Percentiles rank a stretch among this genome's conserved stretches.
Evolutionary conservation across 805 yeast genomes (phyloP).

Genomic region (Jamesozyma piceae): DNA sequence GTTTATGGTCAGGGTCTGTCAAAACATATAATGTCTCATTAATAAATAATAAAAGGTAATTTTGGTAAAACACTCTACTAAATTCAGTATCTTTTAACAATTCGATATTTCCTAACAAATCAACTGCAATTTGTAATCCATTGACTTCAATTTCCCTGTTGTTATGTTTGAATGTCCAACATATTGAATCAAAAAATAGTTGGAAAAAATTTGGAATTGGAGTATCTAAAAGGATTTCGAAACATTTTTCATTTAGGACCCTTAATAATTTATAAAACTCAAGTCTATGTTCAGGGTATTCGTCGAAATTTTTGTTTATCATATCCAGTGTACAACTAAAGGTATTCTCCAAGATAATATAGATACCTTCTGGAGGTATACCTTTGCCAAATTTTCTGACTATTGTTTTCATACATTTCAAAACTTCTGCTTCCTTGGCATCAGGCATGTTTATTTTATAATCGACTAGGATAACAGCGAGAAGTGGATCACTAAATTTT

Average conservation of each 20-base stretch:
- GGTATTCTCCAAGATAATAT: slow-evolving; percentile 71
- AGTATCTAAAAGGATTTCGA: slow-evolving; percentile 69
- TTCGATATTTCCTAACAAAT: slow-evolving; percentile 71
- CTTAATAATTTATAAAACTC: slow-evolving; percentile 32
- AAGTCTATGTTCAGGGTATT: slow-evolving; percentile 90
- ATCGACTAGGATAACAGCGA: slow-evolving; percentile 75
- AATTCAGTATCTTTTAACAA: slow-evolving; percentile 52
- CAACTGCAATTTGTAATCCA: slow-evolving; percentile 72
- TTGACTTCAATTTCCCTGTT: slow-evolving; percentile 86
- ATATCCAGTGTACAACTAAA: slow-evolving; percentile 84
- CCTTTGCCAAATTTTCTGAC: slow-evolving; percentile 68
- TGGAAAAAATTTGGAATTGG: slow-evolving; percentile 74
- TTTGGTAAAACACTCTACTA: slow-evolving; percentile 72
- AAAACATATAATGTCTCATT: slow-evolving; percentile 82
- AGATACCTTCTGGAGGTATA: slow-evolving; percentile 67
- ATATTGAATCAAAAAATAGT: slow-evolving; percentile 75
- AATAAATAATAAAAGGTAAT: slow-evolving; percentile 72
- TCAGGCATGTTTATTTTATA: slow-evolving; percentile 78
- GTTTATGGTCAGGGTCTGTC: slow-evolving; percentile 90
- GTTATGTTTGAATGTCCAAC: slow-evolving; percentile 95
- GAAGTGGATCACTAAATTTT: slow-evolving; percentile 68
- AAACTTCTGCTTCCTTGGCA: slow-evolving; percentile 92
- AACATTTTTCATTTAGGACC: slow-evolving; percentile 39
- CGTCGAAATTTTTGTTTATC: slow-evolving; percentile 87
- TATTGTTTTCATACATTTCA: slow-evolving; percentile 80